Base-by-base conservation (phyloP, 768 basidiomycete genomes). In the Pleurotus citrinopileatus region DNA sequence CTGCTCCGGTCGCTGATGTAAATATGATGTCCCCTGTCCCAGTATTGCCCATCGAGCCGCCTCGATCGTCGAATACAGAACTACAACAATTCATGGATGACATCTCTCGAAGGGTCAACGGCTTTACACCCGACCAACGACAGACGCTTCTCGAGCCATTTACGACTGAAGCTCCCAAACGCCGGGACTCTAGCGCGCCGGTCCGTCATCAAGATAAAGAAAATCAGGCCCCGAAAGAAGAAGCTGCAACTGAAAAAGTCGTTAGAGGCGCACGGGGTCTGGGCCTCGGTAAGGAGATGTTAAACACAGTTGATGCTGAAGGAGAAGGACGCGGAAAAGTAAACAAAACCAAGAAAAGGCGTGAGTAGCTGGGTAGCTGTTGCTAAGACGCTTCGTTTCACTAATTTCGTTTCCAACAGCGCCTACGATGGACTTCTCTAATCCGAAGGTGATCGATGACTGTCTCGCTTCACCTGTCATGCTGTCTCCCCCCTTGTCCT, bases 341-440 rank as follows among this genome's bases (percentile, higher is more conserved):
- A n/a, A n/a, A n/a, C n/a, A 40, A 40, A 40, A n/a, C 22, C 17
- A 51, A 38, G 34, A 68, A 64, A 26, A 75, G 76, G 59, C 80
- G 87, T 89, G 67, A 70, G 83, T 72, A 1, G 4, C 23, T 13
- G 42, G 56, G 15, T 28, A 54, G 51, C 46, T 45, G 43, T 42
- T 44, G 34, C 19, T 53, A 42, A 40, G 10, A 34, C n/a, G 32
- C n/a, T n/a, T n/a, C n/a, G n/a, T n/a, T n/a, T 61, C 37, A 17
- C 54, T 57, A 27, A 47, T 37, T 44, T 17, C 43, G 1, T 17
- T 52, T n/a, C n/a, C n/a, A n/a, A 28, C 63, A 89, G 86, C 78
- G 1, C 77, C 84, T 37, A 73, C 80, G 0, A 67, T 87, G 7
- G 84, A 87, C 52, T 63, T 86, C 10, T 73, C 73, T 15, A 65